These are phyloP conservation scores for Aureobasidium sp. DNA, from an alignment of 2,329 filamentous ascomycete species.

Conservation along the genomic window DNA sequence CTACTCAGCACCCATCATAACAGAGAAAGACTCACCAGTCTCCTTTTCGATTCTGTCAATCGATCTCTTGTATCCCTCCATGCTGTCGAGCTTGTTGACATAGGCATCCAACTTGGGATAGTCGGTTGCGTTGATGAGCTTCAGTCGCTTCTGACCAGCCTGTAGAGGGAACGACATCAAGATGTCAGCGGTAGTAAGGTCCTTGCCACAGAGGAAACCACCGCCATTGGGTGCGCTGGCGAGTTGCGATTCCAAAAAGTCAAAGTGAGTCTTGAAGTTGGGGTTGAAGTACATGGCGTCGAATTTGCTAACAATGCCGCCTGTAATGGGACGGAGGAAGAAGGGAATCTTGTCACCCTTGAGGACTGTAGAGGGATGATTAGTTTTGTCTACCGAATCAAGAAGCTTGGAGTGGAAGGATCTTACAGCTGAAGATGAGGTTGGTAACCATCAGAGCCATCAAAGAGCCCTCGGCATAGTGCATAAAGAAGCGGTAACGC, in stretches of 20 bases:
- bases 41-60: slow-evolving; percentile 42
- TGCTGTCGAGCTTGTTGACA: slow-evolving; percentile 35
- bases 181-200: slow-evolving; percentile 45
- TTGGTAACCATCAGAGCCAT: slow-evolving; percentile 62
- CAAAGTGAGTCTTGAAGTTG: slow-evolving; percentile 40
- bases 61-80: slow-evolving; percentile 38
- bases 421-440: slow-evolving; percentile 52
- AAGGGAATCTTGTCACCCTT: slow-evolving; percentile 45
- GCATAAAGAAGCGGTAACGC: slow-evolving; percentile 61
- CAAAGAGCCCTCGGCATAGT: slow-evolving; percentile 77
- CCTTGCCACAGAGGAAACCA: slow-evolving; percentile 41
- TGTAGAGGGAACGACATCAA: slow-evolving; percentile 45
- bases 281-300: slow-evolving; percentile 36
- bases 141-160: slow-evolving; percentile 26
- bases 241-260: slow-evolving; percentile 44
- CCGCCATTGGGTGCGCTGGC: slow-evolving; percentile 38
- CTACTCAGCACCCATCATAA: not conserved
- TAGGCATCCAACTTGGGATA: slow-evolving; percentile 42
- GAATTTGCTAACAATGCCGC: slow-evolving; percentile 43
- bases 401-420: too few relatives aligned
- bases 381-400: not conserved
- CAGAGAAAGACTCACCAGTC: slow-evolving; percentile 22
- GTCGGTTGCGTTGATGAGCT: slow-evolving; percentile 31
- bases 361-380: slow-evolving; percentile 6
- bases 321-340: slow-evolving; percentile 59